Percentiles rank a stretch among this genome's conserved stretches.
phyloP scores from a whole-genome alignment of 352 stramenopile species.

The Phytophthora macrochlamydospora region DNA sequence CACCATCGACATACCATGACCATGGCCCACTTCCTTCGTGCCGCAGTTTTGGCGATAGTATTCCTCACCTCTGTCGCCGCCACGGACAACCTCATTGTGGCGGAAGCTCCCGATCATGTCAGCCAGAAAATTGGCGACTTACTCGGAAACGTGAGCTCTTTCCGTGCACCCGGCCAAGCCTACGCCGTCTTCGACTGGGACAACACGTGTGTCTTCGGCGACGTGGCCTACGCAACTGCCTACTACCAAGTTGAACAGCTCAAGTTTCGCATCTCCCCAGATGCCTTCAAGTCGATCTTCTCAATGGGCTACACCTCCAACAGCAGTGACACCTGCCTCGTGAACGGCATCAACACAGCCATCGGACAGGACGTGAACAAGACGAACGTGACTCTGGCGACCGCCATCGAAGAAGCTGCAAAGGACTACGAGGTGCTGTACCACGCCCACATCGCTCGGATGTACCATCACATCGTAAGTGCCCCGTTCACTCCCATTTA shows the following conservation, averaged over 20 bases:
- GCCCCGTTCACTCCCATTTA: constrained; percentile 9
- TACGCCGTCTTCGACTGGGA: constrained; percentile 55
- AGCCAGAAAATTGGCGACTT: constrained; percentile 33
- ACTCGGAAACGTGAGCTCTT: constrained; percentile 26
- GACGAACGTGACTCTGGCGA: constrained; percentile 36
- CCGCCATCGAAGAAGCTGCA: constrained; percentile 17
- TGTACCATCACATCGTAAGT: constrained; percentile 31
- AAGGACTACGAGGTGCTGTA: constrained; percentile 43
- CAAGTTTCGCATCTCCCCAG: constrained; percentile 35
- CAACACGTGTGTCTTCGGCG: constrained; percentile 54
- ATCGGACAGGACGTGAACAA: constrained; percentile 33
- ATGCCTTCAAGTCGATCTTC: constrained; percentile 35
- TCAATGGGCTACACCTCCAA: constrained; percentile 41
- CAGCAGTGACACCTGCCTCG: constrained; percentile 38
- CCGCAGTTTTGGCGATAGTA: constrained; percentile 3
- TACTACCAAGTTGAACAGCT: constrained; percentile 47
- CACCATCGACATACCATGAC: neutral
- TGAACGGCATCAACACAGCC: constrained; percentile 31
- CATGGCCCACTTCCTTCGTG: constrained; percentile 1
- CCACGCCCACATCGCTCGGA: constrained; percentile 46
- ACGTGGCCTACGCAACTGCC: constrained; percentile 52
- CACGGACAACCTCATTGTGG: constrained; percentile 34
- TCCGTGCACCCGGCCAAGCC: constrained; percentile 29
- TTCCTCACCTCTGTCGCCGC: constrained; percentile 4
- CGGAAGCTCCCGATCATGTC: constrained; percentile 45